These are phyloP conservation scores for Pseudocercospora fijiensis DNA, from an alignment of 2,329 filamentous ascomycete genomes.

Conservation along the genomic window DNA sequence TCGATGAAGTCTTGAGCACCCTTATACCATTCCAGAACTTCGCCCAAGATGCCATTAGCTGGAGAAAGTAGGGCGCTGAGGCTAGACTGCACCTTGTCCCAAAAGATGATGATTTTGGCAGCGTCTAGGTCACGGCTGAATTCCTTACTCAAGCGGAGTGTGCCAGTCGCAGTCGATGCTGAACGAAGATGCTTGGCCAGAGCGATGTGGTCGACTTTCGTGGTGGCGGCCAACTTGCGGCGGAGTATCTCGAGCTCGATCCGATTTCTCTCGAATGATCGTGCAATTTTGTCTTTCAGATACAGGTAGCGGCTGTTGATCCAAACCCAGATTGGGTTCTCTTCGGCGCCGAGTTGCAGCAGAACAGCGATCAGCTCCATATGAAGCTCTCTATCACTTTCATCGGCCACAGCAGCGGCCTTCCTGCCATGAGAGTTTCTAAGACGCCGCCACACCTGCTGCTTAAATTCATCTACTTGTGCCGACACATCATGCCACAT, in stretches of 20 bases:
- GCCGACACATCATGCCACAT: slow-evolving; percentile 95
- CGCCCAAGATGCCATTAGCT: slow-evolving; percentile 76
- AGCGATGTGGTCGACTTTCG: slow-evolving; percentile 67
- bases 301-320: slow-evolving; percentile 85
- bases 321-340: slow-evolving; percentile 97
- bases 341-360: slow-evolving; percentile 89
- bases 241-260: slow-evolving; percentile 90
- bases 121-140: slow-evolving; percentile 67
- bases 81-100: slow-evolving; percentile 82
- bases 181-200: slow-evolving; percentile 75
- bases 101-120: slow-evolving; percentile 79
- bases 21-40: slow-evolving; percentile 92
- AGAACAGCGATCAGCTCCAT: slow-evolving; percentile 88
- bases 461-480: slow-evolving; percentile 82
- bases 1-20: slow-evolving; percentile 86
- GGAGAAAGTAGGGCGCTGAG: slow-evolving; percentile 71
- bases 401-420: slow-evolving; percentile 32
- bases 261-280: slow-evolving; percentile 78
- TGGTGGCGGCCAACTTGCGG: slow-evolving; percentile 70
- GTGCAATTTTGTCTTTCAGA: slow-evolving; percentile 79
- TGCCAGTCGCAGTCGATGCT: slow-evolving; percentile 48
- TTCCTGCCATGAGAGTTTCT: slow-evolving; percentile 33
- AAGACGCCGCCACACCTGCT: slow-evolving; percentile 82
- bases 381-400: slow-evolving; percentile 67
- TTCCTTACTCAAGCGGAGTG: slow-evolving; percentile 28